phyloP scores from a whole-genome alignment of 108 stramenopile genomes.

The Cyclotella atomus region DNA sequence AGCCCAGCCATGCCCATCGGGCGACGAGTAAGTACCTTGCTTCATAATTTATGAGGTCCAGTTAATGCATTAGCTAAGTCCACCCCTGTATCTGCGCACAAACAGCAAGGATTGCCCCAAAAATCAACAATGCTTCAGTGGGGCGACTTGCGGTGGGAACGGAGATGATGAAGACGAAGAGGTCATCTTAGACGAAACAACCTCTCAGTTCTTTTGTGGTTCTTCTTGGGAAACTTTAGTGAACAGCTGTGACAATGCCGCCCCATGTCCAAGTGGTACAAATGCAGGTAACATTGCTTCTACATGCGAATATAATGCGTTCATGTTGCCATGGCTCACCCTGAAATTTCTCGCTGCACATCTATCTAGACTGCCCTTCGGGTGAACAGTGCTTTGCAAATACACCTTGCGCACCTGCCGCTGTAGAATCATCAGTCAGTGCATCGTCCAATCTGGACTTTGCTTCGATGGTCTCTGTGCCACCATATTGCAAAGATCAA shows the following conservation, averaged over 20 bases:
- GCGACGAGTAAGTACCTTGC: constrained; percentile 19
- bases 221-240: constrained; percentile 33
- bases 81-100: neutral
- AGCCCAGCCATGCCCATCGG: constrained; percentile 41
- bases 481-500: constrained; percentile 27
- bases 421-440: constrained; percentile 4
- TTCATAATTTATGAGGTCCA: neutral
- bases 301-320: too few relatives aligned
- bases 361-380: constrained; percentile 35
- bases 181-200: constrained; percentile 15
- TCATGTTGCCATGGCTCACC: too few relatives aligned
- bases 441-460: constrained; percentile 24
- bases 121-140: constrained; percentile 41
- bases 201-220: constrained; percentile 49
- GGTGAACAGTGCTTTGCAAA: constrained; percentile 43
- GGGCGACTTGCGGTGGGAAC: constrained; percentile 24
- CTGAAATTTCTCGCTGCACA: too few relatives aligned
- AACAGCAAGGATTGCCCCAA: constrained; percentile 40
- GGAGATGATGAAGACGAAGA: constrained; percentile 1
- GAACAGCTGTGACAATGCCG: constrained; percentile 35
- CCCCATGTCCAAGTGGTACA: constrained; percentile 46
- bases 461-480: constrained; percentile 40
- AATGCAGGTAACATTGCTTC: constrained; percentile 22
- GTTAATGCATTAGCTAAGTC: neutral
- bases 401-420: constrained; percentile 29